A percentile compares a stretch with the other conserved stretches of the same genome.
These are phyloP conservation scores for Candida neerlandica DNA, from an alignment of 1,139 yeast genomes.

Conservation along the genomic window DNA sequence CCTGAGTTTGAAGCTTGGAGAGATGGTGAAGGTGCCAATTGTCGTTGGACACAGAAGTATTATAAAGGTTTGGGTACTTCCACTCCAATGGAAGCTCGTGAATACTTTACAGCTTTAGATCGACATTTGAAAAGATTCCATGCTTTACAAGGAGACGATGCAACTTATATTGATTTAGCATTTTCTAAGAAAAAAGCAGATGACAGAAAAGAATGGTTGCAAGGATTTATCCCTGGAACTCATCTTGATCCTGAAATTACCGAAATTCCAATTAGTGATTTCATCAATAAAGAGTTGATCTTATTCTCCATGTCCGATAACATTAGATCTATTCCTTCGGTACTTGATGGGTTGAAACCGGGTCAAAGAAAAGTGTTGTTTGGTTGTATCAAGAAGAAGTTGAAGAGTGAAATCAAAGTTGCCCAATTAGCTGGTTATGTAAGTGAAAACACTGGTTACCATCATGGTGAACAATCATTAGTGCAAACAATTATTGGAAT, in stretches of 20 bases:
- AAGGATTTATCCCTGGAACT: constrained; percentile 88
- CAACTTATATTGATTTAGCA: constrained; percentile 84
- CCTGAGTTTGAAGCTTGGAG: constrained; percentile 97
- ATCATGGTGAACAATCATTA: constrained; percentile 91
- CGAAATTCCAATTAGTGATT: constrained; percentile 88
- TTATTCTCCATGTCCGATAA: constrained; percentile 97
- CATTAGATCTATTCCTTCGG: constrained; percentile 91
- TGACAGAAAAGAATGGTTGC: constrained; percentile 96
- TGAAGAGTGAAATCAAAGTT: constrained; percentile 80
- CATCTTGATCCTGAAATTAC: constrained; percentile 80
- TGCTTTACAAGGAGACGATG: constrained; percentile 79
- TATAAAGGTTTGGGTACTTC: constrained; percentile 99
- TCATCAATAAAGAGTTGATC: constrained; percentile 93
- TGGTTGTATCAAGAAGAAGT: constrained; percentile 84
- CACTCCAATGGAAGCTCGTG: constrained; percentile 75
- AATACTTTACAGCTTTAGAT: constrained; percentile 85
- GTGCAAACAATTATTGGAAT: constrained; percentile 88
- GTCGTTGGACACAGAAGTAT: constrained; percentile 92
- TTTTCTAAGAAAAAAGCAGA: constrained; percentile 96
- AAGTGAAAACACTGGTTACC: constrained; percentile 89
- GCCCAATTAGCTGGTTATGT: constrained; percentile 91
- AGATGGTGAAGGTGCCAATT: constrained; percentile 72
- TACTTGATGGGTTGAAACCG: constrained; percentile 94
- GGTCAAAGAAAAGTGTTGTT: constrained; percentile 93
- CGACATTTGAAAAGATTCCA: constrained; percentile 86